These are phyloP conservation scores for Tricholomella constricta DNA, from an alignment of 768 basidiomycete species.

Conservation along the genomic window DNA sequence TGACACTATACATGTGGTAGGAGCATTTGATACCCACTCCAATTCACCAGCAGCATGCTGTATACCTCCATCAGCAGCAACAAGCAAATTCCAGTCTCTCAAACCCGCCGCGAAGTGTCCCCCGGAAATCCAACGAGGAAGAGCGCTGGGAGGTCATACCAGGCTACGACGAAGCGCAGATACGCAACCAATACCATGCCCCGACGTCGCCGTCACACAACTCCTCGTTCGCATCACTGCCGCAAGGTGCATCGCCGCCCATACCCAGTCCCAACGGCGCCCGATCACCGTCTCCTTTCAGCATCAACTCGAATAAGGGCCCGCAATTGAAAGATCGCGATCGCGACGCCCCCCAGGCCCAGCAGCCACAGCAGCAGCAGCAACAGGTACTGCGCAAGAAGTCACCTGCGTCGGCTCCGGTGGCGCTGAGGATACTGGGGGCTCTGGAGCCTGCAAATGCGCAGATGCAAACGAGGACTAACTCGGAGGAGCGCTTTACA, in stretches of 20 bases:
- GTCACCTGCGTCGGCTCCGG: slow-evolving; percentile 28
- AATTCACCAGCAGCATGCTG: slow-evolving; percentile 40
- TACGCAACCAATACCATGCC: slow-evolving; percentile 25
- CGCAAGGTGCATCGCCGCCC: slow-evolving; percentile 45
- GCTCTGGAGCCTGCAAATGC: slow-evolving; percentile 59
- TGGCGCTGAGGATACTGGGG: slow-evolving; percentile 55
- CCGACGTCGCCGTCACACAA: slow-evolving; percentile 46
- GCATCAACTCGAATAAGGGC: slow-evolving; percentile 27
- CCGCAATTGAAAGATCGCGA: slow-evolving; percentile 24
- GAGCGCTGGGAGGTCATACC: slow-evolving; percentile 51
- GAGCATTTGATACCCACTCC: slow-evolving; percentile 31
- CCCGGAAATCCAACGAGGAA: slow-evolving; percentile 33
- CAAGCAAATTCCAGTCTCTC: slow-evolving; percentile 8
- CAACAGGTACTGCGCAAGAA: slow-evolving; percentile 25
- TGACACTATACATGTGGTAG: slow-evolving; percentile 8
- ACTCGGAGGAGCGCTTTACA: slow-evolving; percentile 35
- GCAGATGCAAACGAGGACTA: slow-evolving; percentile 27
- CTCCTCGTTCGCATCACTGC: slow-evolving; percentile 52
- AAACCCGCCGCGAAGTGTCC: slow-evolving; percentile 16
- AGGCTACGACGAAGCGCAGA: slow-evolving; percentile 26
- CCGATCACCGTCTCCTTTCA: slow-evolving; percentile 52
- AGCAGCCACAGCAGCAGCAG: slow-evolving; percentile 16
- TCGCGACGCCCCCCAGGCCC: too few species aligned
- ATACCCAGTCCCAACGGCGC: slow-evolving; percentile 35
- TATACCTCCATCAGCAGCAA: slow-evolving; percentile 27